phyloP scores from a whole-genome alignment of 345 rosid genomes.

The Eucalyptus victrix region DNA sequence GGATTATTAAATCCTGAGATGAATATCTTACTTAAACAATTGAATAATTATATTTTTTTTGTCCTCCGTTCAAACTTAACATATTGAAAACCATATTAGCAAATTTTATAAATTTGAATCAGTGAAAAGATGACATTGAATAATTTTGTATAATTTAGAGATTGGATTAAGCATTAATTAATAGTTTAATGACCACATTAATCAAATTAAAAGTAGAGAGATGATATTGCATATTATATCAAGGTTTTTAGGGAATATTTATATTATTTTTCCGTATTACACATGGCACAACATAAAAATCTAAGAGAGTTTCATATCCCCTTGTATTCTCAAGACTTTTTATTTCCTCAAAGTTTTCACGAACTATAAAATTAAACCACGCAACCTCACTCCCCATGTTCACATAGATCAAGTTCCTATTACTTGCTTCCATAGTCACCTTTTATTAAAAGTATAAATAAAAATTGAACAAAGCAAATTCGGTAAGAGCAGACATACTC shows the following conservation, averaged over 20 bases:
- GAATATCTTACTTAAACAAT: not conserved
- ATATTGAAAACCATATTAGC: rapidly evolving
- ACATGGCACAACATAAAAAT: not conserved
- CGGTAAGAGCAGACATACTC: not conserved
- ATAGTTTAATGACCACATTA: not conserved
- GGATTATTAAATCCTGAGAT: not conserved
- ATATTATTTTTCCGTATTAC: not conserved
- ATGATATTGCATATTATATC: not conserved
- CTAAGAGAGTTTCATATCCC: not conserved
- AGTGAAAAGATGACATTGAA: not conserved
- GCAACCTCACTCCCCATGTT: not conserved
- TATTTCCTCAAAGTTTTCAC: not conserved
- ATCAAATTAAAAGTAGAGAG: not conserved
- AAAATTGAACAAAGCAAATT: not conserved
- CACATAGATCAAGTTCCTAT: not conserved
- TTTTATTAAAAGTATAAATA: not conserved
- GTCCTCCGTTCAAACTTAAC: not conserved
- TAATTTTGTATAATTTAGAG: not conserved
- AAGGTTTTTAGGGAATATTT: not conserved
- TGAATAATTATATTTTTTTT: not conserved
- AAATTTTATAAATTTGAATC: not conserved
- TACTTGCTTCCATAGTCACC: not conserved
- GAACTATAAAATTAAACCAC: not conserved
- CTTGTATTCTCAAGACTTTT: not conserved
- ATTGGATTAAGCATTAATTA: not conserved